phyloP scores from a whole-genome alignment of 192 early-diverging fungal genomes.

The Backusella morwellensis region DNA sequence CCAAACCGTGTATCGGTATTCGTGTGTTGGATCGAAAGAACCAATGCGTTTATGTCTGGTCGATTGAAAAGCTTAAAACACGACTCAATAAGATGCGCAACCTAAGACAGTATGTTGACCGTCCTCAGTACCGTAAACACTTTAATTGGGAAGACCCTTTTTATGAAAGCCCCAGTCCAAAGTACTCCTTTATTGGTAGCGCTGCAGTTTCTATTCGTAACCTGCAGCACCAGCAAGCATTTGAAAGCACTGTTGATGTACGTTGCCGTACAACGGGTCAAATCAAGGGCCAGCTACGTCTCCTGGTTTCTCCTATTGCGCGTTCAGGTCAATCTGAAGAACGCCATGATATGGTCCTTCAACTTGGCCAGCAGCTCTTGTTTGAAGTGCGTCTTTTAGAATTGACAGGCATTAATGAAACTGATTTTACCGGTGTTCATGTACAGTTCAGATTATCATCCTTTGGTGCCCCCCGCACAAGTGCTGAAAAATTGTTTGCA shows the following conservation, averaged over 20 bases:
- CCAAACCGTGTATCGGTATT: constrained; percentile 51
- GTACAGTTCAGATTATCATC: constrained; percentile 66
- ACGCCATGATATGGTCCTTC: background rate
- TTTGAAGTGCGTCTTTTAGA: constrained; percentile 67
- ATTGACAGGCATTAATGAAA: constrained; percentile 55
- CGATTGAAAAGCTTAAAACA: constrained; percentile 31
- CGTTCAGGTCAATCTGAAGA: constrained; percentile 1
- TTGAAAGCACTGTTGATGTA: constrained; percentile 44
- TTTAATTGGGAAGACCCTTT: constrained; percentile 60
- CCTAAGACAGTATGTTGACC: constrained; percentile 53
- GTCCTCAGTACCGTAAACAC: constrained; percentile 54
- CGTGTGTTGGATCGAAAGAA: constrained; percentile 55
- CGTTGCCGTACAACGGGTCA: constrained; percentile 45
- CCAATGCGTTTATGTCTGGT: constrained; percentile 45
- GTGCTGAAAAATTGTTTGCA: constrained; percentile 49
- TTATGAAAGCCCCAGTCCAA: constrained; percentile 52
- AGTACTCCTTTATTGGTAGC: constrained; percentile 53
- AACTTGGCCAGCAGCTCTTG: constrained; percentile 47
- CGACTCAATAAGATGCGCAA: constrained; percentile 37
- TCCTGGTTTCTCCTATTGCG: constrained; percentile 43
- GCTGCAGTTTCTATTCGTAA: constrained; percentile 44
- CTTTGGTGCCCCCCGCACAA: constrained; percentile 47
- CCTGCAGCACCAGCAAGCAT: constrained; percentile 40
- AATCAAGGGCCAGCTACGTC: constrained; percentile 34
- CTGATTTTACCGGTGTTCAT: constrained; percentile 64